These are phyloP conservation scores for Rhizopus sp. DNA, from an alignment of 371 early-diverging fungal genomes.

Conservation along the genomic window DNA sequence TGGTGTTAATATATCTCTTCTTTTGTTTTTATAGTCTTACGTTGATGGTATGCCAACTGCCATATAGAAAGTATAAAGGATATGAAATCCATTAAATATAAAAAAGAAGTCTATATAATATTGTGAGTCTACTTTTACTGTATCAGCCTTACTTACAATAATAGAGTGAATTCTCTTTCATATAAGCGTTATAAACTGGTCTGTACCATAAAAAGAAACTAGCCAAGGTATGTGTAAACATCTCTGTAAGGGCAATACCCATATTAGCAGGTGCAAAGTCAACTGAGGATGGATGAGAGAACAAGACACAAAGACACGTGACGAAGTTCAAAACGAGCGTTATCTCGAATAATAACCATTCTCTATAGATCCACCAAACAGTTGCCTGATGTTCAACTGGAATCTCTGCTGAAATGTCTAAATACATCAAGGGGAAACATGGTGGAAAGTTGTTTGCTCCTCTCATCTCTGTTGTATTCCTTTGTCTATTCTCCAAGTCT, in stretches of 20 bases:
- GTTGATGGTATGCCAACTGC: conserved; percentile 79
- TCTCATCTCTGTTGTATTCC: conserved; percentile 23
- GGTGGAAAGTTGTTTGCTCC: conserved; percentile 84
- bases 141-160: conserved; percentile 60
- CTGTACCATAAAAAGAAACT: conserved; percentile 91
- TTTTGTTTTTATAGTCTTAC: conserved; percentile 35
- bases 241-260: conserved; percentile 76
- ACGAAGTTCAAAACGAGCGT: conserved; percentile 81
- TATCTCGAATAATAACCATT: conserved; percentile 76
- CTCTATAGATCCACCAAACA: conserved; percentile 69
- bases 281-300: conserved; percentile 67
- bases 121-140: neutral
- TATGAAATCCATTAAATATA: conserved; percentile 85
- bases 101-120: conserved; percentile 82
- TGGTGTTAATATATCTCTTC: neutral
- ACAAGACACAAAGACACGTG: conserved; percentile 72
- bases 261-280: conserved; percentile 74
- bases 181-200: conserved; percentile 89
- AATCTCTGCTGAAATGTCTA: conserved; percentile 76
- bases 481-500: conserved; percentile 46
- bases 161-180: conserved; percentile 86
- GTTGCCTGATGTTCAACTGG: conserved; percentile 65
- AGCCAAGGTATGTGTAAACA: conserved; percentile 74
- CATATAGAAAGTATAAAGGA: conserved; percentile 83
- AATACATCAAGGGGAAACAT: conserved; percentile 82